Percentiles rank a stretch among this genome's conserved stretches.
phyloP scores from a whole-genome alignment of 345 rosid genomes.

The Populus euphratica region DNA sequence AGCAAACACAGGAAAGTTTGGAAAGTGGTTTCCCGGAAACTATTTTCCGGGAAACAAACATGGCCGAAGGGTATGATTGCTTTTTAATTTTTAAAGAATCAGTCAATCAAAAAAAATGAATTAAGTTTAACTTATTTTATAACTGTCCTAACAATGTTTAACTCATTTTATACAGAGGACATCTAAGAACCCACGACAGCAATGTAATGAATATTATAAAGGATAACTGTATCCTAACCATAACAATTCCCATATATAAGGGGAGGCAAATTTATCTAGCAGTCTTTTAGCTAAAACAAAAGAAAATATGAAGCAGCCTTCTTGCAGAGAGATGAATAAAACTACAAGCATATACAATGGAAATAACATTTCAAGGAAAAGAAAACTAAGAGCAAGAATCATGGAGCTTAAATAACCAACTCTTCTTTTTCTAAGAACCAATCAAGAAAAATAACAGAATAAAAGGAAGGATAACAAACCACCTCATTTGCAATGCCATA shows the following conservation, averaged over 20 bases:
- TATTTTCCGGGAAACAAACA: no score
- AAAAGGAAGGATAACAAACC: constrained; percentile 7
- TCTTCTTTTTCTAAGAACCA: not conserved
- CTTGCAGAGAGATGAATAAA: not conserved
- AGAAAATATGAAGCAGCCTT: no score
- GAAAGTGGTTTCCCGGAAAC: no score
- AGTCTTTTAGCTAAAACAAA: not conserved
- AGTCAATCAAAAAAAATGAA: no score
- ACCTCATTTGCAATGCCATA: constrained; percentile 95
- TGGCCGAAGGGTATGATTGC: not conserved
- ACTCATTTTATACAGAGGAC: not conserved
- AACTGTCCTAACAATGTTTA: no score
- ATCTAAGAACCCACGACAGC: not conserved
- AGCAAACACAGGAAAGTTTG: no score
- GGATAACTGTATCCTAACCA: not conserved
- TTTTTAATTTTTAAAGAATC: no score
- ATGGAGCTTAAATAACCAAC: not conserved
- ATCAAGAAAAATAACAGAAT: not conserved
- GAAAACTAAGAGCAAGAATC: not conserved
- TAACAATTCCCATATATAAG: not conserved
- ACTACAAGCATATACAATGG: not conserved
- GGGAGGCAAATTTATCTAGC: not conserved
- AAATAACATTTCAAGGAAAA: not conserved
- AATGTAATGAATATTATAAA: not conserved
- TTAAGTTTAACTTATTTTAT: no score